Conservation (phyloP, 2,329 filamentous ascomycete species). For the Coleophoma crateriformis region DNA sequence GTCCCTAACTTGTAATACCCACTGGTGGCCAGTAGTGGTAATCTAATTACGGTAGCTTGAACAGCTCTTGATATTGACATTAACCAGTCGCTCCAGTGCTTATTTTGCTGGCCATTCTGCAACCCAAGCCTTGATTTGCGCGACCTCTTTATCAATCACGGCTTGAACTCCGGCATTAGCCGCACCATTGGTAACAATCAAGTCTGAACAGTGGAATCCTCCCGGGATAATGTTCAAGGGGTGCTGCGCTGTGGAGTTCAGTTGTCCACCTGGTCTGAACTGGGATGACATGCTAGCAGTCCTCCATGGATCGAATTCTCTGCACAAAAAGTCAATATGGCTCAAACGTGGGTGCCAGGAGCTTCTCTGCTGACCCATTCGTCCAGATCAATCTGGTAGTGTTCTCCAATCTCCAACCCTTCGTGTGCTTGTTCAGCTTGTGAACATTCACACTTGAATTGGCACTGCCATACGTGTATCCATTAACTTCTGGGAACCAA, state of each 20-base stretch:
- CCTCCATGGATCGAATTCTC: conserved; percentile 45
- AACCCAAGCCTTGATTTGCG: conserved; percentile 48
- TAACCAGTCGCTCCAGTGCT: too few relatives aligned
- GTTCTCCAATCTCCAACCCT: conserved; percentile 47
- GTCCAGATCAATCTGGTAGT: conserved; percentile 50
- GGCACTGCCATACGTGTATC: conserved; percentile 42
- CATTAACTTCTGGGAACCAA: conserved; percentile 46
- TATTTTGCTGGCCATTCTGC: conserved; percentile 31
- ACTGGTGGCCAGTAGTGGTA: too few relatives aligned
- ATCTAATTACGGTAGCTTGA: too few relatives aligned
- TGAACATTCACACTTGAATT: conserved; percentile 36
- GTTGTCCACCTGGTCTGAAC: conserved; percentile 47
- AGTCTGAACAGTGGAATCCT: conserved; percentile 50
- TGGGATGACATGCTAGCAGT: conserved; percentile 45
- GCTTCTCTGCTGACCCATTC: conserved; percentile 37
- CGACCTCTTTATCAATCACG: conserved; percentile 43
- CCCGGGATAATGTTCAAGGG: conserved; percentile 48
- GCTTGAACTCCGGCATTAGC: conserved; percentile 40
- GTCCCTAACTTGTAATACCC: too few relatives aligned
- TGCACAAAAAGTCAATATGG: neutral
- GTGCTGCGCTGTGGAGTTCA: conserved; percentile 37
- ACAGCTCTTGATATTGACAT: too few relatives aligned
- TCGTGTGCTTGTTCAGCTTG: conserved; percentile 45
- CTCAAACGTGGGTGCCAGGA: neutral
- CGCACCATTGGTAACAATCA: conserved; percentile 37